phyloP scores from a whole-genome alignment of 2,329 filamentous ascomycete genomes.

The Aaosphaeria pasadenensis region DNA sequence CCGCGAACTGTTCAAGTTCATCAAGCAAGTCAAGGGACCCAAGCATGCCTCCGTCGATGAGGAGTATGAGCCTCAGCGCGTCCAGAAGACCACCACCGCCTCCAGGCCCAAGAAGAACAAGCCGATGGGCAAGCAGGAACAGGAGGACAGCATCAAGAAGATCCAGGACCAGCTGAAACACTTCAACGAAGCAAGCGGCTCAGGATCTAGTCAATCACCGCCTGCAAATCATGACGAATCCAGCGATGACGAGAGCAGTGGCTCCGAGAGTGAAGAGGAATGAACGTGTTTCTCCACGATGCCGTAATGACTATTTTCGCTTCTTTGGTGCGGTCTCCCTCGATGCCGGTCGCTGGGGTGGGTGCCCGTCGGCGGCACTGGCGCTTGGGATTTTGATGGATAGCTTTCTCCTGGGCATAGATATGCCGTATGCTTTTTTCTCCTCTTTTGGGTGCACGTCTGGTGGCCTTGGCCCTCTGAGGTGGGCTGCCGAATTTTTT shows the following conservation, averaged over 20 bases:
- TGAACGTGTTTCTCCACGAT: constrained; percentile 13
- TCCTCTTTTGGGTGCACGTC: no score
- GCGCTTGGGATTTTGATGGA: no score
- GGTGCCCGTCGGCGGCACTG: no score
- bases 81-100: constrained; percentile 32
- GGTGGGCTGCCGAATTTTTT: no score
- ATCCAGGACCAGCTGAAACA: constrained; percentile 56
- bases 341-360: no score
- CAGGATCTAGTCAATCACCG: constrained; percentile 46
- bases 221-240: constrained; percentile 42
- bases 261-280: constrained; percentile 52
- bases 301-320: no score
- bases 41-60: constrained; percentile 43
- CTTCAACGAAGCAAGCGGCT: constrained; percentile 34
- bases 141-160: constrained; percentile 64
- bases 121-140: constrained; percentile 71
- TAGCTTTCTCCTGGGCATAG: no score
- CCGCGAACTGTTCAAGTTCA: constrained; percentile 55
- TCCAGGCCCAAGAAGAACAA: constrained; percentile 68
- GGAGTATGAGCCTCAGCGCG: constrained; percentile 46
- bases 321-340: no score
- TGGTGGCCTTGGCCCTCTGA: no score
- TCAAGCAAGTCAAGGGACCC: constrained; percentile 42
- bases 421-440: no score
- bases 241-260: constrained; percentile 51